phyloP scores from a whole-genome alignment of 768 basidiomycete genomes.

The Amanita muscaria region DNA sequence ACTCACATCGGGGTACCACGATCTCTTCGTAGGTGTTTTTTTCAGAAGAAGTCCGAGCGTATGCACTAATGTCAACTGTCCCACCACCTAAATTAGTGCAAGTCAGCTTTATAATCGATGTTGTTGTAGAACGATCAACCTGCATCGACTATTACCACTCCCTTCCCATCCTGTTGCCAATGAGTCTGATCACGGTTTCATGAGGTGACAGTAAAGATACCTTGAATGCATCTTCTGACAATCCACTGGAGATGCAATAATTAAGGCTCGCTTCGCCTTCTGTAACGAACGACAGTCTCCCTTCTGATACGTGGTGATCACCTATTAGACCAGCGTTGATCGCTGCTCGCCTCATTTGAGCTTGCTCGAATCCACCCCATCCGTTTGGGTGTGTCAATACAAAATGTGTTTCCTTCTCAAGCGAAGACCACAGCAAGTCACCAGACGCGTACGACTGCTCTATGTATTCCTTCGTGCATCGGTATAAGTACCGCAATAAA shows the following conservation, averaged over 20 bases:
- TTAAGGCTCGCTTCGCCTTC: slow-evolving; percentile 51
- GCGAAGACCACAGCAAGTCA: slow-evolving; percentile 27
- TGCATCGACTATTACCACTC: slow-evolving; percentile 37
- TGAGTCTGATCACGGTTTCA: background rate
- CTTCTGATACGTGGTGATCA: slow-evolving; percentile 23
- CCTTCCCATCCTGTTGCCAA: slow-evolving; percentile 14
- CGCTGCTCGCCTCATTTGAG: slow-evolving; percentile 35
- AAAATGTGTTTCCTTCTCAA: slow-evolving; percentile 29
- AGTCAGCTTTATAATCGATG: background rate
- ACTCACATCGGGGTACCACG: slow-evolving; percentile 26
- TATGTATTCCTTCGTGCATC: slow-evolving; percentile 31
- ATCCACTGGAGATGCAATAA: slow-evolving; percentile 35
- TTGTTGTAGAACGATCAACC: slow-evolving; percentile 9
- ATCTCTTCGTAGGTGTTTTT: slow-evolving; percentile 29
- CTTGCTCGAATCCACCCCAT: slow-evolving; percentile 41
- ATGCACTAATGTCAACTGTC: slow-evolving; percentile 40
- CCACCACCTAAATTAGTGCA: slow-evolving; percentile 25
- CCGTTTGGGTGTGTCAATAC: slow-evolving; percentile 43
- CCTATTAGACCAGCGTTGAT: slow-evolving; percentile 33
- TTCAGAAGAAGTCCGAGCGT: slow-evolving; percentile 22
- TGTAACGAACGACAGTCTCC: slow-evolving; percentile 40
- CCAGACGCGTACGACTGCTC: slow-evolving; percentile 29
- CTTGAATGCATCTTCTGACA: slow-evolving; percentile 24
- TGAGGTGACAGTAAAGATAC: slow-evolving; percentile 11
- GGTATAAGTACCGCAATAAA: slow-evolving; percentile 32